phyloP scores from a whole-genome alignment of 2,329 filamentous ascomycete genomes.

The Rutstroemia sp. region DNA sequence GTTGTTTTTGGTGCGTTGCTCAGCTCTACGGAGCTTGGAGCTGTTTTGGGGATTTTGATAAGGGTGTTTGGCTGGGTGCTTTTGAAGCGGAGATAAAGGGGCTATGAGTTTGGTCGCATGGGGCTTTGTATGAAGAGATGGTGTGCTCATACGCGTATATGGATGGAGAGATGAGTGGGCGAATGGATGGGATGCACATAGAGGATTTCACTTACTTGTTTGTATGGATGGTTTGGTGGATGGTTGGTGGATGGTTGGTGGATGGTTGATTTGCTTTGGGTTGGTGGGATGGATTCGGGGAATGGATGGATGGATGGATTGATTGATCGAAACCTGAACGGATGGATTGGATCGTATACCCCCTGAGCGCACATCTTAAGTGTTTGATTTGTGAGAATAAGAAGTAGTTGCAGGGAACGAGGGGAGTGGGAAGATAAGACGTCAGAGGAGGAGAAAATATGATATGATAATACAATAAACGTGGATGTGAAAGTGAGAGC shows the following conservation, averaged over 20 bases:
- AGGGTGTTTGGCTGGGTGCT: background rate
- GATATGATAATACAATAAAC: background rate
- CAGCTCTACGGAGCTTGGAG: background rate
- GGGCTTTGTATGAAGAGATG: too few relatives aligned
- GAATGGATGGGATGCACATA: background rate
- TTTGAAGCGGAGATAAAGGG: background rate
- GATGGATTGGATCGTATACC: background rate
- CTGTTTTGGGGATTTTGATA: background rate
- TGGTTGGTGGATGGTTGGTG: too few relatives aligned
- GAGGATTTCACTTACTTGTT: too few relatives aligned
- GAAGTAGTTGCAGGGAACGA: background rate
- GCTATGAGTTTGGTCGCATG: too few relatives aligned
- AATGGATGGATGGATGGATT: background rate
- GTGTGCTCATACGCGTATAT: background rate
- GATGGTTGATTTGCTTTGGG: background rate
- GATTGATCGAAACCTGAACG: background rate
- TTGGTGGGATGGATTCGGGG: background rate
- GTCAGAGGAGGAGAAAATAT: background rate
- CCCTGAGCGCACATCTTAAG: background rate
- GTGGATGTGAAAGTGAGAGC: background rate
- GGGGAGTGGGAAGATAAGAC: background rate
- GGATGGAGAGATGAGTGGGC: background rate
- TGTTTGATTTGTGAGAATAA: background rate
- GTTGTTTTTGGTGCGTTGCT: background rate
- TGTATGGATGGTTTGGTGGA: background rate